phyloP scores from a whole-genome alignment of 2,329 filamentous ascomycete genomes.

The Seiridium unicorne region DNA sequence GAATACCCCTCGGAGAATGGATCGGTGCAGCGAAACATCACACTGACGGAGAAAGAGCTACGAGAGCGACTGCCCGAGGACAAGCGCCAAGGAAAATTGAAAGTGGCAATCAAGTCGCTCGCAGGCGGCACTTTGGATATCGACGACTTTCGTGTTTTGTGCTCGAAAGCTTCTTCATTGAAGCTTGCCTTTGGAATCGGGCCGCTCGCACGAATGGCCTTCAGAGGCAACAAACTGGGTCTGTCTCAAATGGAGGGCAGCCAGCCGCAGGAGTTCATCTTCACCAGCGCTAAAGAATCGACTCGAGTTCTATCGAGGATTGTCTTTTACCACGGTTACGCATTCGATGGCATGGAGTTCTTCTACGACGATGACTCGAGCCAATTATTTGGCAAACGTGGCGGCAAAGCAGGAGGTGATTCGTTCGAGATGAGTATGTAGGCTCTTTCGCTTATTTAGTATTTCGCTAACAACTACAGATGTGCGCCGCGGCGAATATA shows the following conservation, averaged over 20 bases:
- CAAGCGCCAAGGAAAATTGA: conserved; percentile 69
- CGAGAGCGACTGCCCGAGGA: conserved; percentile 69
- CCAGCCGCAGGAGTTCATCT: conserved; percentile 69
- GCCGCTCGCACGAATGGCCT: conserved; percentile 58
- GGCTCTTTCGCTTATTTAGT: conserved; percentile 11
- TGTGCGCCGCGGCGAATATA: conserved; percentile 77
- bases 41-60: conserved; percentile 72
- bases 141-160: conserved; percentile 70
- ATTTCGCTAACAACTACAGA: conserved; percentile 47
- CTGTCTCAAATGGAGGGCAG: conserved; percentile 69
- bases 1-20: conserved; percentile 70
- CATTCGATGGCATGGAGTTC: conserved; percentile 87
- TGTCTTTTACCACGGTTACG: conserved; percentile 72
- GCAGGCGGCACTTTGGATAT: conserved; percentile 73
- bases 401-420: conserved; percentile 67
- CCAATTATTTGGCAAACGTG: conserved; percentile 82
- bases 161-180: conserved; percentile 68
- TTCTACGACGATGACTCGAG: conserved; percentile 82
- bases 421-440: conserved; percentile 74
- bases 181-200: conserved; percentile 68
- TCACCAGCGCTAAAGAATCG: conserved; percentile 65
- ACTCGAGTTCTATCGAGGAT: conserved; percentile 75
- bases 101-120: conserved; percentile 72
- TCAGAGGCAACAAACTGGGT: conserved; percentile 73
- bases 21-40: conserved; percentile 67